Evolutionary conservation across 768 basidiomycete species (phyloP).

Genomic region (Lanmaoa rubissima): DNA sequence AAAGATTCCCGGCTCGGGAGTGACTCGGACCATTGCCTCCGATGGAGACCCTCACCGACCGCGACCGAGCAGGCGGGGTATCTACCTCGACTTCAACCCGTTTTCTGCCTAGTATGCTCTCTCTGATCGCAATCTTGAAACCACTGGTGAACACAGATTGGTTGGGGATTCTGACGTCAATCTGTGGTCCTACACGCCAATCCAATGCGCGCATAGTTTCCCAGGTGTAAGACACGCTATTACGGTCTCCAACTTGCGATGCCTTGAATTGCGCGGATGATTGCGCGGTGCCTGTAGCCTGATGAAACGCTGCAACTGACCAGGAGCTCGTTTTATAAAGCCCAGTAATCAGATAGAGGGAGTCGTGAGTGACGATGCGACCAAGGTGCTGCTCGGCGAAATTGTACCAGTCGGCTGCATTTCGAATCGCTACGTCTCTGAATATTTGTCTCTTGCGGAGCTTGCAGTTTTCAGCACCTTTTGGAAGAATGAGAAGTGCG

Average conservation of each 20-base stretch:
- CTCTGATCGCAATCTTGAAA: conserved; percentile 17
- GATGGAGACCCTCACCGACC: not conserved
- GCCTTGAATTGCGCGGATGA: conserved; percentile 18
- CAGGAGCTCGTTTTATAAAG: conserved; percentile 15
- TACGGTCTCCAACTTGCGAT: not conserved
- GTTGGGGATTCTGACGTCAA: conserved; percentile 2
- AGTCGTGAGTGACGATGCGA: conserved; percentile 17
- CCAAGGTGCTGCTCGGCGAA: conserved; percentile 19
- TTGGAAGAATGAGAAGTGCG: conserved; percentile 31
- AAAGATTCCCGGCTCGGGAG: not conserved
- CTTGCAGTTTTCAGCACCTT: conserved; percentile 20
- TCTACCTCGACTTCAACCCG: conserved; percentile 1
- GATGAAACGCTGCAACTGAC: conserved; percentile 25
- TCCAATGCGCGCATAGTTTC: conserved; percentile 10
- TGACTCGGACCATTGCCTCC: not conserved
- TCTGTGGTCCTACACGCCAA: conserved; percentile 10
- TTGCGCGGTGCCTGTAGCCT: not conserved
- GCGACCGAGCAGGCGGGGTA: not conserved
- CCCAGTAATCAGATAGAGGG: conserved; percentile 29
- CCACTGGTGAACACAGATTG: conserved; percentile 26
- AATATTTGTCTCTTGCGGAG: conserved; percentile 22
- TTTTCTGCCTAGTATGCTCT: not conserved
- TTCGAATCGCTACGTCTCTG: conserved; percentile 15
- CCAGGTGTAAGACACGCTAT: conserved; percentile 15
- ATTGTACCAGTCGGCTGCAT: conserved; percentile 29